Evolutionary conservation across 2,329 filamentous ascomycete genomes (phyloP), one percentile per base, ranked within the genome.

Genomic region (Neofusicoccum laricinum): DNA sequence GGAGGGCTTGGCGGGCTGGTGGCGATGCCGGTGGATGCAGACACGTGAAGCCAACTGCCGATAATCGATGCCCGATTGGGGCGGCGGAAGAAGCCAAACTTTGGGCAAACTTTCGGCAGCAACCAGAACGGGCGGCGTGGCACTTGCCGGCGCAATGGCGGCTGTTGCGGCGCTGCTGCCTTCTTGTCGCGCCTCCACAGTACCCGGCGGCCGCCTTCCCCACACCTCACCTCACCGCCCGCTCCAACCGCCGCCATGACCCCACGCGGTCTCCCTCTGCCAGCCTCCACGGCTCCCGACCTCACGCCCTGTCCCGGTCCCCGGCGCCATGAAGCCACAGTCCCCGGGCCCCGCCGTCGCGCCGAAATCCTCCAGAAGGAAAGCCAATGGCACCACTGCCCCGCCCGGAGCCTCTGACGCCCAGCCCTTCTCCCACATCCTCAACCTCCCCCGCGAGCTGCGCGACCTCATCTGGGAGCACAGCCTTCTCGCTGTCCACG

Each of bases 391-490:
- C 32, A 30, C 36, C 51, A 43, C 19, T 7, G 12, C 11, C 38
- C 21, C 8, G 21, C 17, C 15, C 19, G 4, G 6, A 11, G 32
- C 14, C 2, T 6, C 12, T 30, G 4, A 8, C 46, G 46, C 14
- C 46, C n/a, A 15, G 30, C 17, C 30, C n/a, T 38, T 51, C 49
- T 51, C 40, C 38, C 55, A 21, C 41, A 49, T 63, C n/a, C 61
- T 63, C 11, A 10, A 21, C 3, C 61, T 63, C 3, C 61, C 61
- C 4, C 49, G 61, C 11, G 61, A 63, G 19, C 49, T 63, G n/a
- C 61, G 61, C 40, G 61, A 63, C 40, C 49, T 53, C 4, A 36
- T 63, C 30, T 53, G 40, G 48, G 49, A 63, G n/a, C 41, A 43
- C n/a, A n/a, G 36, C 14, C 61, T 63, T 1, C 40, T 53, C 7